Evolutionary conservation across 257 asterid species (phyloP).

Genomic region (Solanum ossicruentum): DNA sequence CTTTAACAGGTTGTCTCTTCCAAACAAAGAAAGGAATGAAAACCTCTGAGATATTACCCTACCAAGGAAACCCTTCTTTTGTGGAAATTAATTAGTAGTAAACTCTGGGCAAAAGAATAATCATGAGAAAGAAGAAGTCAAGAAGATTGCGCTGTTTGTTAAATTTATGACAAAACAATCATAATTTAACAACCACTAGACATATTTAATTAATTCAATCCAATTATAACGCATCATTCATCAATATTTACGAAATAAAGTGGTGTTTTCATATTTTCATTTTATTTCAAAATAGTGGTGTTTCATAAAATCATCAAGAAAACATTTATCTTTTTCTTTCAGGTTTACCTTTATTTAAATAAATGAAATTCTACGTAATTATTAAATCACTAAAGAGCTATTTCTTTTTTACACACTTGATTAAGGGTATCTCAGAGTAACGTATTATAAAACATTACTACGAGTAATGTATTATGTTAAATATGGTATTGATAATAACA

Average conservation of each 20-base stretch:
- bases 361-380: no score
- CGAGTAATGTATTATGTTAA: no score
- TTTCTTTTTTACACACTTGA: no score
- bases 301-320: not conserved
- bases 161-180: not conserved
- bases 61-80: not conserved
- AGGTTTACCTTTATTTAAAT: not conserved
- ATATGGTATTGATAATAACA: no score
- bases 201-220: not conserved
- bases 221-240: not conserved
- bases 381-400: no score
- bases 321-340: not conserved
- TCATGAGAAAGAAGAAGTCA: not conserved
- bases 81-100: not conserved
- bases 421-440: no score
- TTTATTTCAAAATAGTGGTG: no score
- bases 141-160: not conserved
- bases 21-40: conserved; percentile 5
- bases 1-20: not conserved
- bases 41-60: not conserved
- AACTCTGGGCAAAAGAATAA: not conserved
- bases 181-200: not conserved
- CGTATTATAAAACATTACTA: no score
- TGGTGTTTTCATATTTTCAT: not conserved
- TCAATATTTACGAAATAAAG: not conserved